Evolutionary conservation across 352 stramenopile genomes (phyloP).

Genomic region (Vaucheria bursata): DNA sequence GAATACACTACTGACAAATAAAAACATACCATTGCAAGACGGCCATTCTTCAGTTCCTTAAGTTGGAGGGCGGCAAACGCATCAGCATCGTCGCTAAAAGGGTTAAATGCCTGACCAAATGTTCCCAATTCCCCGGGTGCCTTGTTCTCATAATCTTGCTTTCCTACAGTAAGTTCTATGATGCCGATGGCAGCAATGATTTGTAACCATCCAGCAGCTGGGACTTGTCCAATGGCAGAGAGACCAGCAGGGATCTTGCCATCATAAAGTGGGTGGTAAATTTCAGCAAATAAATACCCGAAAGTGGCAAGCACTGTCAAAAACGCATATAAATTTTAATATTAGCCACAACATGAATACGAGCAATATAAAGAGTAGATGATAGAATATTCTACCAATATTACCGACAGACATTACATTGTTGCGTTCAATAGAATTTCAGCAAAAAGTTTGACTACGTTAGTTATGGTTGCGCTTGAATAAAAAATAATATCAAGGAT

Average conservation of each 20-base stretch:
- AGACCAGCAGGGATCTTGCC: constrained; percentile 46
- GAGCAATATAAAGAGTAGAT: neutral
- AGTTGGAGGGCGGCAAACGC: constrained; percentile 43
- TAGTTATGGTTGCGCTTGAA: neutral
- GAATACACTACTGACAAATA: too few species aligned
- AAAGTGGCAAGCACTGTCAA: constrained; percentile 47
- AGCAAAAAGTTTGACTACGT: neutral
- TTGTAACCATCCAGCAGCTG: constrained; percentile 45
- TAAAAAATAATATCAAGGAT: neutral
- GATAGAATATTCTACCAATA: neutral
- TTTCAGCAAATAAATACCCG: constrained; percentile 43
- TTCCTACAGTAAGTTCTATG: constrained; percentile 48
- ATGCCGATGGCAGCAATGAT: constrained; percentile 46
- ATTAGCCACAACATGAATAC: neutral
- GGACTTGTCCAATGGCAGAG: constrained; percentile 44
- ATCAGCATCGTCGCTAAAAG: constrained; percentile 47
- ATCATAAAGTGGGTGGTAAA: constrained; percentile 47
- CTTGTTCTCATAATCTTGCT: constrained; percentile 51
- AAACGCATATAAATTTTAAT: too few species aligned
- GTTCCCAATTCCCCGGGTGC: constrained; percentile 44
- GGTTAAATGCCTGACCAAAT: constrained; percentile 48
- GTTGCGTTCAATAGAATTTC: neutral
- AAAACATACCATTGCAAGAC: constrained; percentile 29
- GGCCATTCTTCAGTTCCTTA: constrained; percentile 55
- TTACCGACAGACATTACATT: neutral